phyloP scores from a whole-genome alignment of 2,329 filamentous ascomycete species.

The Stagonosporopsis cucurbitacearum region DNA sequence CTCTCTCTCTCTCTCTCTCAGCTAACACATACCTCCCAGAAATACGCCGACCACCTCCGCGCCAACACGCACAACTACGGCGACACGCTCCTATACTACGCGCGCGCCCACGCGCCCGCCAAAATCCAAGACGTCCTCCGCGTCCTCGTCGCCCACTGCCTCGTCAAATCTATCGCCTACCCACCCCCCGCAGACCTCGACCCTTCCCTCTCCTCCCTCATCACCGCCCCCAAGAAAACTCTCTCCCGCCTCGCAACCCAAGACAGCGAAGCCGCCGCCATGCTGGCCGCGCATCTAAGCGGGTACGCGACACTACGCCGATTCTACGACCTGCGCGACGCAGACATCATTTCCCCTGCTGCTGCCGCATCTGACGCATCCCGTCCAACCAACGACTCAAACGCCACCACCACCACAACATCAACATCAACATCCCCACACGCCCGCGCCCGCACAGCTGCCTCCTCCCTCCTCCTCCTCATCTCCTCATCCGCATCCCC shows the following conservation, averaged over 20 bases:
- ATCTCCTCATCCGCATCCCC: conserved; percentile 87
- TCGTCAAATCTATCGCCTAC: conserved; percentile 83
- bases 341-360: conserved; percentile 51
- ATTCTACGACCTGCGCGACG: conserved; percentile 89
- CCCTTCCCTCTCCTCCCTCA: conserved; percentile 70
- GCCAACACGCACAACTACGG: conserved; percentile 79
- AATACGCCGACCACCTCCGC: conserved; percentile 80
- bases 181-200: conserved; percentile 77
- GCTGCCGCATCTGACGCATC: too few relatives aligned
- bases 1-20: background rate
- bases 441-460: conserved; percentile 71
- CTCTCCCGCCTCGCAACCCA: conserved; percentile 74
- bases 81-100: conserved; percentile 87
- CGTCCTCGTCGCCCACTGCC: conserved; percentile 83
- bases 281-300: conserved; percentile 84
- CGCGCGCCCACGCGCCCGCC: conserved; percentile 76
- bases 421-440: too few relatives aligned
- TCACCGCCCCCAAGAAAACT: conserved; percentile 73
- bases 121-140: conserved; percentile 88
- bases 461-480: conserved; percentile 77
- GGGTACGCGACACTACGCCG: conserved; percentile 90
- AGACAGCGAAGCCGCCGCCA: conserved; percentile 80
- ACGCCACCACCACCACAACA: too few relatives aligned
- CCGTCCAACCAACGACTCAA: too few relatives aligned
- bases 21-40: conserved; percentile 61